Base-by-base conservation (phyloP, 371 early-diverging fungal species). In the Zychaea mexicana region DNA sequence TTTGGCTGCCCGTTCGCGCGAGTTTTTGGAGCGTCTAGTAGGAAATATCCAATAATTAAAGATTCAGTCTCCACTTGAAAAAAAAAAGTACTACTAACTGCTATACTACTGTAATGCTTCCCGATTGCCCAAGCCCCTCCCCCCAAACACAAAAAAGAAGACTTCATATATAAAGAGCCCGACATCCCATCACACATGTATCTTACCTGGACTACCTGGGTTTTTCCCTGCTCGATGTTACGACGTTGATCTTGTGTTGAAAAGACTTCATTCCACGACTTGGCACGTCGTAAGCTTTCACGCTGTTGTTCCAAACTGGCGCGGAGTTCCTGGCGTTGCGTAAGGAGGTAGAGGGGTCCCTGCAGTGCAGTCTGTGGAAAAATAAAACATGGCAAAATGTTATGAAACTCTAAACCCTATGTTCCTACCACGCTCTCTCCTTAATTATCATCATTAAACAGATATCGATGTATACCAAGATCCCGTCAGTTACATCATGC, bases 21-120 rank as follows among this genome's bases (percentile, higher is more conserved):
- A 74, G 47, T 57, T 77, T 68, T 24, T 69, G 60, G 56, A 76
- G 72, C n/a, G 70, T 75, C 73, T 80, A 39, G n/a, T n/a, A n/a
- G n/a, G 38, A 32, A 33, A 54, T 21, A 19, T 33, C 12, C 30
- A 21, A 36, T 54, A 36, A 19, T 54, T 22, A 52, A 47, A 32
- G 30, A 42, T 65, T 45, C 66, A 55, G 36, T 60, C 55, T 60
- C 57, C 27, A 64, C 46, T 58, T 38, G 19, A 58, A 58, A 42
- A 38, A 61, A 24, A 33, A 36, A 28, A n/a, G n/a, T n/a, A n/a
- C n/a, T n/a, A n/a, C n/a, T n/a, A n/a, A n/a, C n/a, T n/a, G n/a
- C n/a, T n/a, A n/a, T n/a, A n/a, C n/a, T n/a, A n/a, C 21, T 31
- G 45, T 30, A 45, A 30, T 39, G 7, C 55, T 12, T 31, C 52